phyloP scores from a whole-genome alignment of 495 filamentous ascomycete species.

The Penicillium salamii region DNA sequence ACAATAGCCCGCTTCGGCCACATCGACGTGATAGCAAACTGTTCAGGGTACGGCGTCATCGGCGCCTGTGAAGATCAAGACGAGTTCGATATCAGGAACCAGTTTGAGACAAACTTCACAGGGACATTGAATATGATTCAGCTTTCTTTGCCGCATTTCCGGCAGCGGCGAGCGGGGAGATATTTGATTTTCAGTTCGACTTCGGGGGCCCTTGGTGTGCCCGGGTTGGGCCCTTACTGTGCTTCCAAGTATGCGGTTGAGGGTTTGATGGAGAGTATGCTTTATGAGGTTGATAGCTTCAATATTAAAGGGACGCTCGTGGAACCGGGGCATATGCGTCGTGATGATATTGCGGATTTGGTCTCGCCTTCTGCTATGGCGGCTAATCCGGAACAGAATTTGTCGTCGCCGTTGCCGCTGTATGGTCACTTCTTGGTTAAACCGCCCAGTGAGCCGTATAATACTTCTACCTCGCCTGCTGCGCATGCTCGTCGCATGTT shows the following conservation, averaged over 20 bases:
- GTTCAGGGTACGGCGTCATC: conserved; percentile 88
- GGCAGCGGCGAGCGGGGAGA: conserved; percentile 65
- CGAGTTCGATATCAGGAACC: conserved; percentile 88
- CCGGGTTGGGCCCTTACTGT: conserved; percentile 89
- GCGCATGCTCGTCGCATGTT: conserved; percentile 89
- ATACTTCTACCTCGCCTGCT: conserved; percentile 70
- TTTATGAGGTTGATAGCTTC: conserved; percentile 90
- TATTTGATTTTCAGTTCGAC: conserved; percentile 95
- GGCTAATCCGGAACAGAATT: conserved; percentile 27
- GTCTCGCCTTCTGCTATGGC: conserved; percentile 28
- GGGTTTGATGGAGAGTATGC: conserved; percentile 89
- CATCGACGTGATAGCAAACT: conserved; percentile 89
- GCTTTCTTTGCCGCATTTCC: conserved; percentile 83
- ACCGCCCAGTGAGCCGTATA: conserved; percentile 77
- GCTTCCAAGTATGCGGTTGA: conserved; percentile 96
- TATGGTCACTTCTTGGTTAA: conserved; percentile 94
- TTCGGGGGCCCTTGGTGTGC: conserved; percentile 83
- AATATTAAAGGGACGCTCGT: conserved; percentile 91
- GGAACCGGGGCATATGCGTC: conserved; percentile 81
- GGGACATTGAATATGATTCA: conserved; percentile 93
- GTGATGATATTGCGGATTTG: conserved; percentile 57
- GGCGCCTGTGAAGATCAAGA: conserved; percentile 96
- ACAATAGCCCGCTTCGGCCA: conserved; percentile 72
- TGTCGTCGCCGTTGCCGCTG: conserved; percentile 59
- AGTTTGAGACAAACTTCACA: conserved; percentile 97